Base-by-base conservation (phyloP, 192 early-diverging fungal genomes). In the Endogone sp. region DNA sequence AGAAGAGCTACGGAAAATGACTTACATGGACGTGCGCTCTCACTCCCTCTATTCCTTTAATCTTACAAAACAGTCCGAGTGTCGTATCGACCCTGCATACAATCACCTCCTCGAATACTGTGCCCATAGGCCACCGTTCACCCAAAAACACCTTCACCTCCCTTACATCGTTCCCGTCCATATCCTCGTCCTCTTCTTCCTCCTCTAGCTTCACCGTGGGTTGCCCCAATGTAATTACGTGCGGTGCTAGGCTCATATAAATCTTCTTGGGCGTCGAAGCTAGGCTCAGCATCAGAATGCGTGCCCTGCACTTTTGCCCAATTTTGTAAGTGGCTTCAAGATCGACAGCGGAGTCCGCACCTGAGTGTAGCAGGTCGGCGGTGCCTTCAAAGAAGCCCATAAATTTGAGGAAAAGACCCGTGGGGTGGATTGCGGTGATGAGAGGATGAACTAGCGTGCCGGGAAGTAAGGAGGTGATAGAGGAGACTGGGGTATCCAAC, bases 331-430 rank as follows among this genome's bases (percentile, higher is more conserved):
- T 69, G 10, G 82, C 74, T 23, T 84, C 82, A 25, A 90, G 29
- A 37, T 92, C 81, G 2, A 71, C 62, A n/a, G n/a, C n/a, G n/a
- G n/a, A n/a, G 49, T 72, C 75, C 67, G 75, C 61, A 29, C 81
- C 78, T 2, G 83, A 76, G 64, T 91, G 89, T 49, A 80, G 79
- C 62, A 86, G 64, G 55, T 89, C 88, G 25, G 94, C 85, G 2
- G 80, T 84, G 64, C 89, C 90, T 68, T 93, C 86, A 68, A 95
- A 93, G 58, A 94, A 81, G n/a, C 91, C 93, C 85, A 93, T 88
- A 70, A 95, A 88, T 56, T 87, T 85, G 58, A 92, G 72, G 62
- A 84, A 67, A 23, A 94, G 58, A 2, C 95, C 95, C 70, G 74
- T 81, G 28, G 86, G 79, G 67, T 87, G 79, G 27, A 88, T 70